Evolutionary conservation across 2,329 filamentous ascomycete species (phyloP).

Genomic region (Penicillium freii): DNA sequence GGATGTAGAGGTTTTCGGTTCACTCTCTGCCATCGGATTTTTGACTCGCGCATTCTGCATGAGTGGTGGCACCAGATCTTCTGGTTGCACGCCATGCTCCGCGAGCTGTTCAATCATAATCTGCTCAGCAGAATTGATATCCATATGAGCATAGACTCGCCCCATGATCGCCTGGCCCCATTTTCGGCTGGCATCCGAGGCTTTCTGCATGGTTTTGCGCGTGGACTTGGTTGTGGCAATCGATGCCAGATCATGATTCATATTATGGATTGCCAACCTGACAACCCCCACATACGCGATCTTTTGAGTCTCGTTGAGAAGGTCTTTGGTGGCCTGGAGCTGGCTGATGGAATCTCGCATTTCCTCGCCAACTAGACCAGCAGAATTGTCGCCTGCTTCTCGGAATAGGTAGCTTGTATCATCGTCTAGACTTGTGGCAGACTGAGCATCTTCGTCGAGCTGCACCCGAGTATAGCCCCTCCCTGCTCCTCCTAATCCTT

Average conservation of each 20-base stretch:
- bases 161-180: constrained; percentile 99
- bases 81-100: constrained; percentile 82
- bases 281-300: constrained; percentile 94
- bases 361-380: constrained; percentile 69
- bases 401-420: constrained; percentile 96
- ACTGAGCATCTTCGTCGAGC: constrained; percentile 90
- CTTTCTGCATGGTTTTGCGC: constrained; percentile 69
- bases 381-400: constrained; percentile 63
- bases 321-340: constrained; percentile 91
- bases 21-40: constrained; percentile 73
- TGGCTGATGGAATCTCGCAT: constrained; percentile 82
- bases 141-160: constrained; percentile 91
- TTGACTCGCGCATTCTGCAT: constrained; percentile 91
- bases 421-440: constrained; percentile 93
- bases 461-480: constrained; percentile 96
- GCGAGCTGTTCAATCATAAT: constrained; percentile 98
- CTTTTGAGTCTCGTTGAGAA: constrained; percentile 90
- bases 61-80: constrained; percentile 77
- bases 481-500: constrained; percentile 78
- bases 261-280: constrained; percentile 72
- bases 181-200: constrained; percentile 80
- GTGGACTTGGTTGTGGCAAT: constrained; percentile 60
- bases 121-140: constrained; percentile 83
- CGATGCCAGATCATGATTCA: constrained; percentile 67
- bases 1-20: constrained; percentile 40